These are phyloP conservation scores for Toxicodendron radicans DNA, from an alignment of 345 rosid species.

Conservation along the genomic window DNA sequence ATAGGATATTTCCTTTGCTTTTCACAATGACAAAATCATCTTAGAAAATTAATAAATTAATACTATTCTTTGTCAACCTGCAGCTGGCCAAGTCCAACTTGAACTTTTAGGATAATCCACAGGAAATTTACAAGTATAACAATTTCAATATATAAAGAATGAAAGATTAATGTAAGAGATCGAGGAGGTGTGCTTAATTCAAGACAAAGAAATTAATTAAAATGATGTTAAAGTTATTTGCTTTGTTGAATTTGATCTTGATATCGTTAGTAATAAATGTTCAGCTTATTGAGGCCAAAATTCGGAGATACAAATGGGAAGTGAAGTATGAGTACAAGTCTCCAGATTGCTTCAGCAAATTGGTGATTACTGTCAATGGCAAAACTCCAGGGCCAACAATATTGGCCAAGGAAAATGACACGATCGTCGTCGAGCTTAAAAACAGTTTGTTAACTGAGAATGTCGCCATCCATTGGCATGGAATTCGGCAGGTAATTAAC, in stretches of 20 bases:
- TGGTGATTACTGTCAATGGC: slow-evolving; percentile 67
- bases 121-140: too few relatives aligned
- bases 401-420: slow-evolving; percentile 57
- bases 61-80: too few relatives aligned
- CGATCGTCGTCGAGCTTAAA: slow-evolving; percentile 64
- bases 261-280: slow-evolving; percentile 1
- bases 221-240: neutral
- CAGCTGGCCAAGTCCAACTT: too few relatives aligned
- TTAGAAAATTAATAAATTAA: too few relatives aligned
- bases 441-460: slow-evolving; percentile 66
- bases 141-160: too few relatives aligned
- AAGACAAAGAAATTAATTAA: neutral
- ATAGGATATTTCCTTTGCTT: too few relatives aligned
- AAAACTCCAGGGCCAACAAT: slow-evolving; percentile 64
- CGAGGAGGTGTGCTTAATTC: neutral
- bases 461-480: slow-evolving; percentile 54
- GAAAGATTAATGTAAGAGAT: too few relatives aligned
- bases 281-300: slow-evolving; percentile 33
- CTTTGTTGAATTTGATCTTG: neutral
- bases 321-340: slow-evolving; percentile 66
- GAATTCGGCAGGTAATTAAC: slow-evolving; percentile 58
- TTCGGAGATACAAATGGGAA: slow-evolving; percentile 57
- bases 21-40: too few relatives aligned
- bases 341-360: slow-evolving; percentile 58
- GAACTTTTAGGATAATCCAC: too few relatives aligned